These are phyloP conservation scores for Backusella australiensis DNA, from an alignment of 192 early-diverging fungal genomes.

Conservation along the genomic window DNA sequence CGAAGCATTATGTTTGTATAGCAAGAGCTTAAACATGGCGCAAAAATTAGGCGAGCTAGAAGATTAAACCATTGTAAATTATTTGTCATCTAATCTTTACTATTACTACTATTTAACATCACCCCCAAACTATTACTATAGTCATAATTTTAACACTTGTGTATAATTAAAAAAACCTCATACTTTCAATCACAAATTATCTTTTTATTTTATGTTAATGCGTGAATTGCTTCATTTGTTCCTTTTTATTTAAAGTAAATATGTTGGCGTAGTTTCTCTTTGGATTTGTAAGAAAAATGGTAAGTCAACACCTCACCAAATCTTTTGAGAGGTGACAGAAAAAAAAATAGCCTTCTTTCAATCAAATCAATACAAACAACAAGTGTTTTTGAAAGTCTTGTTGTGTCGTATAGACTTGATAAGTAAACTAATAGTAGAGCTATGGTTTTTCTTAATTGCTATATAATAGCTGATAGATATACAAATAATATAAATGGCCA, in stretches of 20 bases:
- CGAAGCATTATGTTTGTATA: slow-evolving; percentile 12
- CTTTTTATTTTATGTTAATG: not conserved
- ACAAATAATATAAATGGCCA: too few species aligned
- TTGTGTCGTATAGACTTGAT: too few species aligned
- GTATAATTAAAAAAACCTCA: not conserved
- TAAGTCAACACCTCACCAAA: too few species aligned
- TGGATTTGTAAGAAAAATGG: too few species aligned
- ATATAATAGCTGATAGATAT: too few species aligned
- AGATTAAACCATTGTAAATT: slow-evolving; percentile 1
- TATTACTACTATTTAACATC: not conserved
- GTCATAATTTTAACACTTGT: not conserved
- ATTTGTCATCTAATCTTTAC: not conserved
- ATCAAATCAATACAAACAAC: not conserved
- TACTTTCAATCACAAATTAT: not conserved
- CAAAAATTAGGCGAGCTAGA: slow-evolving; percentile 11
- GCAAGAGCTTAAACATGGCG: slow-evolving; percentile 18
- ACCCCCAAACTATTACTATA: not conserved
- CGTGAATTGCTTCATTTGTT: not conserved
- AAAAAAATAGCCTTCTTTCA: not conserved
- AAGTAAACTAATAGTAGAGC: too few species aligned
- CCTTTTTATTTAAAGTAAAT: not conserved
- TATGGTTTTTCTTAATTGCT: too few species aligned
- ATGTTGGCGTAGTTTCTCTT: too few species aligned
- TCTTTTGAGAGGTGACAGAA: too few species aligned
- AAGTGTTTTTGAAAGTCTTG: too few species aligned